phyloP scores from a whole-genome alignment of 257 asterid species.

The Cruciata laevipes region DNA sequence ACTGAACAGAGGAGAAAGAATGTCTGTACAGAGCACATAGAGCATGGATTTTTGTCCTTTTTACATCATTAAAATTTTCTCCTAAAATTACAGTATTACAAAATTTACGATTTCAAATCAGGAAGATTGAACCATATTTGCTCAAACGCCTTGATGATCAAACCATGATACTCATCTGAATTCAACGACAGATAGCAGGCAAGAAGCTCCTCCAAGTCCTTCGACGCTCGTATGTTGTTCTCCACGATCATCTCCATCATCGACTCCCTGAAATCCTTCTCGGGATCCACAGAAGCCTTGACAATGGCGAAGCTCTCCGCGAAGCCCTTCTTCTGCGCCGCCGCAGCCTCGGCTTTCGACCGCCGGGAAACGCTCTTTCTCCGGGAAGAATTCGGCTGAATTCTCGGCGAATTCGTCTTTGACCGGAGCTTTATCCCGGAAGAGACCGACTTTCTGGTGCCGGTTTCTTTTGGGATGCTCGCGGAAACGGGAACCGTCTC shows the following conservation, averaged over 20 bases:
- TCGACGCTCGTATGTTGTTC: conserved; percentile 57
- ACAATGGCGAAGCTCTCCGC: conserved; percentile 77
- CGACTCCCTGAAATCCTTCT: conserved; percentile 74
- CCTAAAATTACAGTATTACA: not conserved
- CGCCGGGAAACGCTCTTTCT: conserved; percentile 32
- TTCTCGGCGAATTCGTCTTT: conserved; percentile 35
- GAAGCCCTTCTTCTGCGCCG: conserved; percentile 20
- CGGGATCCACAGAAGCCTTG: conserved; percentile 78
- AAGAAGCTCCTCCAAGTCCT: conserved; percentile 76
- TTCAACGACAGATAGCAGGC: conserved; percentile 81
- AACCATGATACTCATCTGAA: conserved; percentile 61
- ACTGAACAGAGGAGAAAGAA: not conserved
- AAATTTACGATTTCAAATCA: conserved; percentile 13
- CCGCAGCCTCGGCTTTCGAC: conserved; percentile 5
- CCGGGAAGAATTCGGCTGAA: conserved; percentile 15
- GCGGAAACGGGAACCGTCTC: too few relatives aligned
- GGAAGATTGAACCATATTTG: conserved; percentile 76
- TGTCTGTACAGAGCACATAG: not conserved
- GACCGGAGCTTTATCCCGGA: conserved; percentile 52
- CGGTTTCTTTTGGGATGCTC: conserved; percentile 8
- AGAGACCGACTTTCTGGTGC: conserved; percentile 42
- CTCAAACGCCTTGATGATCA: conserved; percentile 72
- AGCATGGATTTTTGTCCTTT: conserved; percentile 6
- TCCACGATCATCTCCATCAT: conserved; percentile 92
- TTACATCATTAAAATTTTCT: conserved; percentile 11